A percentile compares a stretch with the other conserved stretches of the same genome.
Evolutionary conservation across 1,284 basidiomycete genomes (phyloP).

Genomic region (Melampsora medusae): DNA sequence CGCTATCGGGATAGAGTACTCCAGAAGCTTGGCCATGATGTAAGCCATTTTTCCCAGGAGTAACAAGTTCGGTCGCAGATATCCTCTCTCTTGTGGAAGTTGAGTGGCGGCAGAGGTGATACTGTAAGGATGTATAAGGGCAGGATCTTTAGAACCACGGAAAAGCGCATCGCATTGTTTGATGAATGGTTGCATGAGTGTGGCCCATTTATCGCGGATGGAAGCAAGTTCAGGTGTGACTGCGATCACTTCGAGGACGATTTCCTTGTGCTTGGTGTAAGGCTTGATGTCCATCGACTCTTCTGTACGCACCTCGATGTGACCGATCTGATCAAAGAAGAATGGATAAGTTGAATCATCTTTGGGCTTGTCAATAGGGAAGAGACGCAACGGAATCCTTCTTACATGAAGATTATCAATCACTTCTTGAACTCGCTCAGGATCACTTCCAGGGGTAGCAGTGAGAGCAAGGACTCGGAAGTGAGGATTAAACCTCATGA

Average conservation of each 20-base stretch:
- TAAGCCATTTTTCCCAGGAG: slow-evolving; percentile 45
- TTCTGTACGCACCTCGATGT: slow-evolving; percentile 92
- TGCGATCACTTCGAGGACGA: slow-evolving; percentile 49
- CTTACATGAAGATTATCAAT: slow-evolving; percentile 80
- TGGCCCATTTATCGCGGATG: slow-evolving; percentile 53
- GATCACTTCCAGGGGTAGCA: slow-evolving; percentile 85
- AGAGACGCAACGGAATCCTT: neutral
- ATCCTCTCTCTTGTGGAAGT: slow-evolving; percentile 18
- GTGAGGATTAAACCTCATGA: slow-evolving; percentile 90
- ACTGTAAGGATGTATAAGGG: slow-evolving; percentile 32
- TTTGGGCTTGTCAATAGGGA: neutral
- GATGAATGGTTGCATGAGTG: slow-evolving; percentile 51
- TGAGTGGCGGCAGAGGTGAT: slow-evolving; percentile 14
- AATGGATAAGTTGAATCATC: neutral
- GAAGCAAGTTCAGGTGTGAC: slow-evolving; percentile 48
- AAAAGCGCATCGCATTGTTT: slow-evolving; percentile 45
- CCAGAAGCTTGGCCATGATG: slow-evolving; percentile 45
- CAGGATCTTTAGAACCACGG: slow-evolving; percentile 33
- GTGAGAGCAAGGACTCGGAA: slow-evolving; percentile 91
- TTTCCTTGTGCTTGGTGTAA: slow-evolving; percentile 79
- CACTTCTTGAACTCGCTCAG: slow-evolving; percentile 83
- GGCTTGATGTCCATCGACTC: slow-evolving; percentile 79
- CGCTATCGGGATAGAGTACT: slow-evolving; percentile 50
- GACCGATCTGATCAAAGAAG: slow-evolving; percentile 64
- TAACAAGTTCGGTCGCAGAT: slow-evolving; percentile 21